These are phyloP conservation scores for Blastobotrys capitulatus DNA, from an alignment of 1,139 yeast genomes.

Conservation along the genomic window DNA sequence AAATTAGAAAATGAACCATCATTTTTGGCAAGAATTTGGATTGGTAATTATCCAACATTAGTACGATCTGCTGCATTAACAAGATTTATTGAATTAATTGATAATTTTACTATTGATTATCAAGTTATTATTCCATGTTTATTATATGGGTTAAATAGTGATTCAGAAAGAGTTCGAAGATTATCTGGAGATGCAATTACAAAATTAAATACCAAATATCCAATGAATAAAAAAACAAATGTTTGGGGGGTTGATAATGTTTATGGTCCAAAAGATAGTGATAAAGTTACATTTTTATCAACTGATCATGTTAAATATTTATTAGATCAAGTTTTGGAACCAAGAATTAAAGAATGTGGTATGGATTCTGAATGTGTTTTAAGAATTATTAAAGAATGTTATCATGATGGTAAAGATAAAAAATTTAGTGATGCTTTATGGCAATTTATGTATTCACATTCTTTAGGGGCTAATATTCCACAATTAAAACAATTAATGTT, in stretches of 20 bases:
- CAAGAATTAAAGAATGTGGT: conserved; percentile 37
- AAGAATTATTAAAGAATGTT: conserved; percentile 30
- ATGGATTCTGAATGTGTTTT: conserved; percentile 44
- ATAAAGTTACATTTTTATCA: conserved; percentile 49
- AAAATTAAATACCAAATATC: conserved; percentile 32
- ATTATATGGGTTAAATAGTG: conserved; percentile 27
- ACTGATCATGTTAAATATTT: conserved; percentile 58
- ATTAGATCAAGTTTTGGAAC: conserved; percentile 39
- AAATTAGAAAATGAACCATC: conserved; percentile 20
- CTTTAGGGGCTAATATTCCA: conserved; percentile 41
- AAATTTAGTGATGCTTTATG: conserved; percentile 27
- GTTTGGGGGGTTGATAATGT: conserved; percentile 36
- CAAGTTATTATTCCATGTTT: conserved; percentile 33
- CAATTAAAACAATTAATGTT: conserved; percentile 41
- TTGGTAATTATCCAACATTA: conserved; percentile 27
- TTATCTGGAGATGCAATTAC: conserved; percentile 39
- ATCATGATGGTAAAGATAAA: conserved; percentile 16
- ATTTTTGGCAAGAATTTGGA: conserved; percentile 32
- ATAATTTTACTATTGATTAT: conserved; percentile 24
- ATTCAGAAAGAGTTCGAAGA: conserved; percentile 35
- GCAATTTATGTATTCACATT: conserved; percentile 49
- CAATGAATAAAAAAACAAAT: conserved; percentile 37
- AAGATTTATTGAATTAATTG: conserved; percentile 19
- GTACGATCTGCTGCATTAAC: conserved; percentile 30
- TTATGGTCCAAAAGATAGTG: conserved; percentile 43